A percentile compares a stretch with the other conserved stretches of the same genome.
Conservation (phyloP, 495 filamentous ascomycete genomes). For the Aspergillus incahuasiensis region DNA sequence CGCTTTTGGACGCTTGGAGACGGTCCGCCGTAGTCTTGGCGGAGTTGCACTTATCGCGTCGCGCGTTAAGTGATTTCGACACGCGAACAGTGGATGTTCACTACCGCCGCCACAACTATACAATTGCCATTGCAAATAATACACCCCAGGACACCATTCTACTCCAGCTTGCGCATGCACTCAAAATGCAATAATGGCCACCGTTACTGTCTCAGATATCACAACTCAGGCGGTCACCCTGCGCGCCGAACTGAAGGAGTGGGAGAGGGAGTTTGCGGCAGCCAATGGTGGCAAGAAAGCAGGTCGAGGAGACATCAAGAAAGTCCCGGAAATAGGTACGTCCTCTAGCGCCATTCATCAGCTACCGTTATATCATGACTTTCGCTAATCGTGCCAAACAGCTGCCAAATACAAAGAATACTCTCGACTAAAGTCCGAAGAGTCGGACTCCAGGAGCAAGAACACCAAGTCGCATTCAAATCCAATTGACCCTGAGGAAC, state of each 20-base stretch:
- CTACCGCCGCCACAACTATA: not conserved
- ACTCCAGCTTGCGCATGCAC: not conserved
- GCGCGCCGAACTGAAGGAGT: conserved; percentile 75
- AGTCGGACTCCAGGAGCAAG: conserved; percentile 27
- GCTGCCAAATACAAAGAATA: conserved; percentile 92
- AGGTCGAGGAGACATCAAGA: conserved; percentile 79
- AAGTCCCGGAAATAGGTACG: conserved; percentile 74
- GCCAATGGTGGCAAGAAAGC: conserved; percentile 72
- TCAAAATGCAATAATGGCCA: conserved; percentile 33
- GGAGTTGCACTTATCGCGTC: not conserved
- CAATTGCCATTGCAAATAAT: not conserved
- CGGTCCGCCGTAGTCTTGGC: no score
- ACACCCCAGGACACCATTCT: not conserved
- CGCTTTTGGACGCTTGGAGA: no score
- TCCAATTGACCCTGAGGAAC: conserved; percentile 11
- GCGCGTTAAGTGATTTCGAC: conserved; percentile 30
- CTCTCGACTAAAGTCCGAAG: conserved; percentile 61
- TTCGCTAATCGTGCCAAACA: conserved; percentile 25
- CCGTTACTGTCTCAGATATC: conserved; percentile 23
- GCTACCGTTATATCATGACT: not conserved
- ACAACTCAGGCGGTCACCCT: conserved; percentile 36
- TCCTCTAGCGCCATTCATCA: no score
- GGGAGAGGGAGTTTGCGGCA: conserved; percentile 73
- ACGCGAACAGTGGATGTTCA: conserved; percentile 12
- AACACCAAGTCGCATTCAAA: conserved; percentile 22